Conservation (phyloP, 2,329 filamentous ascomycete species). For the Trichophyton mentagrophytes region DNA sequence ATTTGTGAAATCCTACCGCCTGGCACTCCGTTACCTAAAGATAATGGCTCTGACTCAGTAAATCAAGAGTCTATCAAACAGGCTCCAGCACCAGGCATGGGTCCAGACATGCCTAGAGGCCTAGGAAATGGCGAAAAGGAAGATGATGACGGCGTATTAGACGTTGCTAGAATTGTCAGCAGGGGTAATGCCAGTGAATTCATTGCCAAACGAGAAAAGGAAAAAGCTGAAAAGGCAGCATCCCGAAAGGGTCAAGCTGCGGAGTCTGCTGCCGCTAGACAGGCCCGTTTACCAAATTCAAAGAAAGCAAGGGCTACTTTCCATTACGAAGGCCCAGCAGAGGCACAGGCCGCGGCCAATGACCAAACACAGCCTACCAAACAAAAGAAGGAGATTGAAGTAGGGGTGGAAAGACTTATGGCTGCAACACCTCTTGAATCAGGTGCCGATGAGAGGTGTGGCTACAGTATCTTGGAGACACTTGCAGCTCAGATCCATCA, state of each 20-base stretch:
- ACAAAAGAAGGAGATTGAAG: conserved; percentile 45
- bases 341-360: conserved; percentile 42
- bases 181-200: conserved; percentile 48
- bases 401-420: conserved; percentile 50
- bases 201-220: conserved; percentile 49
- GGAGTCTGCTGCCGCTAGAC: conserved; percentile 33
- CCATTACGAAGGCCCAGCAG: conserved; percentile 47
- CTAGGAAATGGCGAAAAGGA: conserved; percentile 32
- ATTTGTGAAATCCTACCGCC: conserved; percentile 50
- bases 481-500: conserved; percentile 76
- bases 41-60: conserved; percentile 31
- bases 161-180: conserved; percentile 53
- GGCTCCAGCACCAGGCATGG: conserved; percentile 39
- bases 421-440: conserved; percentile 35
- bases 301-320: conserved; percentile 48
- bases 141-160: conserved; percentile 50
- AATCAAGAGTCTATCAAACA: conserved; percentile 24
- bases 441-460: conserved; percentile 21
- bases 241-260: conserved; percentile 41
- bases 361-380: conserved; percentile 37
- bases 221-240: conserved; percentile 45
- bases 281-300: conserved; percentile 44
- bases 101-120: conserved; percentile 40
- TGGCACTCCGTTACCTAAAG: conserved; percentile 44
- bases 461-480: conserved; percentile 60